Percentiles rank a stretch among this genome's conserved stretches.
Conservation (phyloP, 306 rosid genomes). For the Casuarina cunninghamiana region DNA sequence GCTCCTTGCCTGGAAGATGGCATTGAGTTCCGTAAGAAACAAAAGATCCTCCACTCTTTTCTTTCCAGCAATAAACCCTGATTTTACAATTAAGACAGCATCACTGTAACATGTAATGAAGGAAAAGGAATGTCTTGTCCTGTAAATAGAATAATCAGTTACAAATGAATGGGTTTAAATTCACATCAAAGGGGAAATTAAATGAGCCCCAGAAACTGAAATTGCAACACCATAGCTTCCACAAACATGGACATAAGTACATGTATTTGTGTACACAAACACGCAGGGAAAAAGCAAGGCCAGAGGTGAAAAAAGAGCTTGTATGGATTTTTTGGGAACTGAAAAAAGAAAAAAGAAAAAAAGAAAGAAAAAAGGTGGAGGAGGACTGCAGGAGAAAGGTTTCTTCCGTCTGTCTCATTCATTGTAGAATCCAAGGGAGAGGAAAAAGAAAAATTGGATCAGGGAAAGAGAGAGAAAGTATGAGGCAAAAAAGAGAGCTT, state of each 20-base stretch:
- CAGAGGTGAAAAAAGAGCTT: background rate
- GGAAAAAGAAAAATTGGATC: conserved; percentile 13
- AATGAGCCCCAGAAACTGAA: background rate
- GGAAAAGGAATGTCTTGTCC: background rate
- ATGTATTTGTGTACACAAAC: too few relatives aligned
- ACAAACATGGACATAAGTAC: too few relatives aligned
- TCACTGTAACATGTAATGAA: background rate
- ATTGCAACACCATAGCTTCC: too few relatives aligned
- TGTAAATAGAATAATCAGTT: background rate
- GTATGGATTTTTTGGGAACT: conserved; percentile 2
- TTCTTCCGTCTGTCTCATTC: conserved; percentile 25
- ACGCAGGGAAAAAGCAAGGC: too few relatives aligned
- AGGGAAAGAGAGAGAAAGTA: conserved; percentile 26
- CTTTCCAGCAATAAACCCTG: too few relatives aligned
- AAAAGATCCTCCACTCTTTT: too few relatives aligned
- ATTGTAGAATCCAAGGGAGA: conserved; percentile 29
- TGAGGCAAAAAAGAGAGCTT: conserved; percentile 23
- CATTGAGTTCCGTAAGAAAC: too few relatives aligned
- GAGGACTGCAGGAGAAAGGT: conserved; percentile 1
- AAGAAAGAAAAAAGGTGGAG: background rate
- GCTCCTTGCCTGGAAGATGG: too few relatives aligned
- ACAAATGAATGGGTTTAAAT: background rate
- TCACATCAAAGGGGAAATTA: background rate
- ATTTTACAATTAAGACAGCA: background rate
- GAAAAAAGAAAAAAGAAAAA: background rate